A percentile compares a stretch with the other conserved stretches of the same genome.
Conservation (phyloP, 257 asterid species). For the Perilla frutescens region DNA sequence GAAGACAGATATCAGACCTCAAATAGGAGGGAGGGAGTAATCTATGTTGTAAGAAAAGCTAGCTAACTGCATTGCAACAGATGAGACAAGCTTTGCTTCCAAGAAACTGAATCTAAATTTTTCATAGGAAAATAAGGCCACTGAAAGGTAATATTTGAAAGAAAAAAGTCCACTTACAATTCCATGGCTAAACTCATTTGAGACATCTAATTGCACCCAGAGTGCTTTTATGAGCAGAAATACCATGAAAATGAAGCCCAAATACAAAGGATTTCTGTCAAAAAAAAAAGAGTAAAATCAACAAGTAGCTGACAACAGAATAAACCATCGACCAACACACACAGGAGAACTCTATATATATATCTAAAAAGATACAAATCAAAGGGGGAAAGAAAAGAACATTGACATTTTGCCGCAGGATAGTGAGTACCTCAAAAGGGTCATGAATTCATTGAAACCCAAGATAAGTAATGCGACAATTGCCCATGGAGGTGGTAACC, state of each 20-base stretch:
- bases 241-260: conserved; percentile 65
- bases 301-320: conserved; percentile 28
- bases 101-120: neutral
- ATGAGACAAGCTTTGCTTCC: conserved; percentile 4
- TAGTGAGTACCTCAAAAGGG: conserved; percentile 70
- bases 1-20: conserved; percentile 29
- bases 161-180: conserved; percentile 56
- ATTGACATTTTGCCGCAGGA: conserved; percentile 21
- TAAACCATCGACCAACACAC: neutral
- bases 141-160: conserved; percentile 5
- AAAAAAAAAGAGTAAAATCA: conserved; percentile 31
- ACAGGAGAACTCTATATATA: neutral
- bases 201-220: conserved; percentile 85
- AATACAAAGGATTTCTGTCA: conserved; percentile 78
- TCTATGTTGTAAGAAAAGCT: neutral
- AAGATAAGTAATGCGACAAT: conserved; percentile 67
- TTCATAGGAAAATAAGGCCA: conserved; percentile 17
- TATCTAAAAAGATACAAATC: neutral
- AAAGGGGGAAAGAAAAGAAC: neutral
- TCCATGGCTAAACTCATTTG: conserved; percentile 72
- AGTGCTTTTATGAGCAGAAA: conserved; percentile 74
- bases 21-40: neutral
- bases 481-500: conserved; percentile 95
- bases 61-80: neutral
- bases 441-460: conserved; percentile 90